Evolutionary conservation across 169 alveolate species (phyloP).

Genomic region (Theileria parva): DNA sequence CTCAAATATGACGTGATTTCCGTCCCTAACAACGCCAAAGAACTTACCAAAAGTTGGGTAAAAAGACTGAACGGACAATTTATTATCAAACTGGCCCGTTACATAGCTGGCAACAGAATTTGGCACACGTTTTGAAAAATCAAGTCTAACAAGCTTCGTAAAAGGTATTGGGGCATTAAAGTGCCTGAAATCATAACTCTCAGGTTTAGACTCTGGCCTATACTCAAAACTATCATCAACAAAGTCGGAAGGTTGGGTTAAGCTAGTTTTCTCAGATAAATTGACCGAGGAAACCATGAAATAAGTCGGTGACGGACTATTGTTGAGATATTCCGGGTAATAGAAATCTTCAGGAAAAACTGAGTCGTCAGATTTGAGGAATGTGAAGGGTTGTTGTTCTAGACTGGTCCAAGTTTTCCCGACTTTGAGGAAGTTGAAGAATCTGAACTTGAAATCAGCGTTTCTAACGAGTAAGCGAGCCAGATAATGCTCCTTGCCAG

Average conservation of each 20-base stretch:
- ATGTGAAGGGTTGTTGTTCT: background rate
- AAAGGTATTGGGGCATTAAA: background rate
- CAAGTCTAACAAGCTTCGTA: background rate
- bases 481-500: background rate
- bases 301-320: background rate
- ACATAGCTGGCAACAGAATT: background rate
- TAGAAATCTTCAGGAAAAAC: background rate
- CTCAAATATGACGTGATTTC: background rate
- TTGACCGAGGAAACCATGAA: background rate
- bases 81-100: background rate
- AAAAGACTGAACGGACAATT: background rate
- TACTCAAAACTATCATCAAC: background rate
- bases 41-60: conserved; percentile 2
- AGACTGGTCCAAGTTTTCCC: background rate
- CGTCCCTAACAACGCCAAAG: background rate
- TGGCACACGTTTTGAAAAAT: background rate
- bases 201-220: background rate
- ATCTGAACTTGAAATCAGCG: background rate
- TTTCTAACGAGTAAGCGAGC: background rate
- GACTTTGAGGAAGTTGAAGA: background rate
- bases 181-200: background rate
- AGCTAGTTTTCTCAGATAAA: background rate
- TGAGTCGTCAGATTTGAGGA: background rate
- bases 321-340: background rate
- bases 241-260: background rate